Evolutionary conservation across 257 asterid species (phyloP).

Genomic region (Ophiorrhiza pumila): DNA sequence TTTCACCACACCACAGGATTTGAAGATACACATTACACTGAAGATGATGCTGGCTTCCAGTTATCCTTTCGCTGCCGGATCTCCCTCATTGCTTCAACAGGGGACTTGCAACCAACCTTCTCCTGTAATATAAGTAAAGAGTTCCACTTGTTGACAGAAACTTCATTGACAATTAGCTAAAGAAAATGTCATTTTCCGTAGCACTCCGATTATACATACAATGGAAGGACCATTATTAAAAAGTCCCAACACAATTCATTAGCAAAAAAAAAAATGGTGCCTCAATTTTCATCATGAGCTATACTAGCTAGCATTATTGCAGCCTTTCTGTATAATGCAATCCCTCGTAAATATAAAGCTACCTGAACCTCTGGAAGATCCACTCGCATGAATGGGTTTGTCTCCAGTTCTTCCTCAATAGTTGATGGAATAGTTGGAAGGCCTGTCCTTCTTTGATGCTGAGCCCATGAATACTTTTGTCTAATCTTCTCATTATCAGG

Average conservation of each 20-base stretch:
- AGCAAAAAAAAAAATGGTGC: neutral
- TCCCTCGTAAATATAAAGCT: neutral
- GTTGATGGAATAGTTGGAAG: conserved; percentile 94
- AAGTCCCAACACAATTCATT: neutral
- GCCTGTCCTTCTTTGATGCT: conserved; percentile 30
- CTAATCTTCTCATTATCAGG: conserved; percentile 60
- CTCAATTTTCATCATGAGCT: neutral
- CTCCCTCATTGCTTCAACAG: conserved; percentile 69
- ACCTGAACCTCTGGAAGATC: conserved; percentile 91
- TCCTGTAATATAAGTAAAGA: conserved; percentile 36
- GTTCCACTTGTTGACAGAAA: neutral
- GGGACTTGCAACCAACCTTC: conserved; percentile 68
- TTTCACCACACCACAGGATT: neutral
- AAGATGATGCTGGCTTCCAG: conserved; percentile 47
- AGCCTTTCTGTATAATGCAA: neutral
- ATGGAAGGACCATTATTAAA: neutral
- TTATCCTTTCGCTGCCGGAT: conserved; percentile 72
- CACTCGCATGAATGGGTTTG: conserved; percentile 92
- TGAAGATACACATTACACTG: neutral
- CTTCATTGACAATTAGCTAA: neutral
- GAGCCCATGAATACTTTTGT: conserved; percentile 38
- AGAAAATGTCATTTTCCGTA: neutral
- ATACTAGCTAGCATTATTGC: neutral
- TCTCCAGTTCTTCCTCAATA: conserved; percentile 75
- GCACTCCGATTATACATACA: neutral